Conservation (phyloP, 2,329 filamentous ascomycete species). For the Triangularia setosa region DNA sequence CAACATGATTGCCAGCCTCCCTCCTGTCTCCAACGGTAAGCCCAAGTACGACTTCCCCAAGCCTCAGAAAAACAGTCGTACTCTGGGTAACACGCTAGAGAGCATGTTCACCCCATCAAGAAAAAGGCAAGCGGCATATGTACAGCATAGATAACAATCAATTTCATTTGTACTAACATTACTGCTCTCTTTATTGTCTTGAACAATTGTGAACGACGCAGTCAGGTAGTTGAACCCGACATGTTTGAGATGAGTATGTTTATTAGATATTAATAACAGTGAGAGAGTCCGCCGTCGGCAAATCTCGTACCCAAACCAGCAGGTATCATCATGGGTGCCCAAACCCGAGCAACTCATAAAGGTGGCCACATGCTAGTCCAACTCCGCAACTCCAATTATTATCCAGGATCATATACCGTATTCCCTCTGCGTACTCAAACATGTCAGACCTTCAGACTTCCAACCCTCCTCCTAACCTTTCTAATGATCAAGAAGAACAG, state of each 20-base stretch:
- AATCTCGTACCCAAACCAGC: neutral
- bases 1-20: neutral
- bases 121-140: neutral
- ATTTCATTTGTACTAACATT: neutral
- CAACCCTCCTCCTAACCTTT: conserved; percentile 8
- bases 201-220: neutral
- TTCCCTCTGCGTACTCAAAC: no score
- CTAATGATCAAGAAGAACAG: conserved; percentile 12
- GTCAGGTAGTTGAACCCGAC: neutral
- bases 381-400: neutral
- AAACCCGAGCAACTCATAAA: neutral
- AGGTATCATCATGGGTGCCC: neutral
- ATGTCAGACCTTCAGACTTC: neutral
- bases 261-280: neutral
- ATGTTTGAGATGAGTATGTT: neutral
- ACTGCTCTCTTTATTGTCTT: neutral
- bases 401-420: neutral
- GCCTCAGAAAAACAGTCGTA: neutral
- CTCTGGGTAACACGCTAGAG: neutral
- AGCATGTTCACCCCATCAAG: neutral
- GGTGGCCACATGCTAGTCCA: neutral
- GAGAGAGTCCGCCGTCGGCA: neutral
- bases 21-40: neutral
- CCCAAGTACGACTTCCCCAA: neutral
- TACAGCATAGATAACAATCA: neutral